Evolutionary conservation across 2,329 filamentous ascomycete species (phyloP).

Genomic region (Calonectria pseudoreteaudii): DNA sequence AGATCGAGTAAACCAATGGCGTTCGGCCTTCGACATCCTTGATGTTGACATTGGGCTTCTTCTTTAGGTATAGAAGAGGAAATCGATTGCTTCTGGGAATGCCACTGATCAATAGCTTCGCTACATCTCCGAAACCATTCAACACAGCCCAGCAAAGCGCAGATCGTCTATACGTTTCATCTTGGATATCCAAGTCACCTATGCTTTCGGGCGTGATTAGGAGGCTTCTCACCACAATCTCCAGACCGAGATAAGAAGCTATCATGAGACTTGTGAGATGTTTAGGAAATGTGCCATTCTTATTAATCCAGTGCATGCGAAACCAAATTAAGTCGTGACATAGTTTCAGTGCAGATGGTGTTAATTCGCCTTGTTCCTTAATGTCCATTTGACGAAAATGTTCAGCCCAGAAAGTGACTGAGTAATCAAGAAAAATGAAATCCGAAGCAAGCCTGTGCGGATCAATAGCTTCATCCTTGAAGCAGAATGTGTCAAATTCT

Average conservation of each 20-base stretch:
- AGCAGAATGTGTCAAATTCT: conserved; percentile 4
- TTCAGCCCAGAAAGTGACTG: conserved; percentile 19
- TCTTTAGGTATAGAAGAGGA: neutral
- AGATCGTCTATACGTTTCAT: neutral
- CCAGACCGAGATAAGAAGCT: neutral
- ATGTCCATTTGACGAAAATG: neutral
- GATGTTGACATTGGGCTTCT: neutral
- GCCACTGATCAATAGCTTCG: neutral
- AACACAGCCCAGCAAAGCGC: neutral
- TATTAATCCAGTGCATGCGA: neutral
- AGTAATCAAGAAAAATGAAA: conserved; percentile 15
- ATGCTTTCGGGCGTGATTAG: neutral
- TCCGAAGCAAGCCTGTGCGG: too few relatives aligned
- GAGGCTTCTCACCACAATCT: neutral
- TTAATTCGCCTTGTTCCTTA: neutral
- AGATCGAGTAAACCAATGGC: neutral
- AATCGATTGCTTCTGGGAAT: too few relatives aligned
- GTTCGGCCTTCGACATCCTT: neutral
- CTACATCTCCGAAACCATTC: neutral
- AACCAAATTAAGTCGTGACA: neutral
- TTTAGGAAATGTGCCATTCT: neutral
- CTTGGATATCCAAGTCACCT: neutral
- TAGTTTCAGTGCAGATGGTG: neutral
- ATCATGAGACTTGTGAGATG: neutral
- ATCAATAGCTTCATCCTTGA: too few relatives aligned